phyloP scores from a whole-genome alignment of 2,329 filamentous ascomycete species.

The Claviceps monticola region DNA sequence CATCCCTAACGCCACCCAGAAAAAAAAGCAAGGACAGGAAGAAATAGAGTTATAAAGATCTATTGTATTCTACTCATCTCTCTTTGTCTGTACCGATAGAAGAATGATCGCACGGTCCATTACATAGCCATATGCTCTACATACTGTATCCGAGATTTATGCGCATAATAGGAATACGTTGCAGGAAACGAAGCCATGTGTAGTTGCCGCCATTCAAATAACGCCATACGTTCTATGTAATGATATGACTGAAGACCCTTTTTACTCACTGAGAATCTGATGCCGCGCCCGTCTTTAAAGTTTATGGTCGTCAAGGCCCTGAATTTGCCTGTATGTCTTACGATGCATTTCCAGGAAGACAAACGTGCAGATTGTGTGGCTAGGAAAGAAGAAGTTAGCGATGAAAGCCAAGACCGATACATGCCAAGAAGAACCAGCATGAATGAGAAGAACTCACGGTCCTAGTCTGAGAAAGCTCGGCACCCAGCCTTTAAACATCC shows the following conservation, averaged over 20 bases:
- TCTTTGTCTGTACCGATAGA: no score
- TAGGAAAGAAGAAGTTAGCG: constrained; percentile 13
- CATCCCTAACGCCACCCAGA: no score
- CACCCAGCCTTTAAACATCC: constrained; percentile 87
- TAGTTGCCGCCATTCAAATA: background rate
- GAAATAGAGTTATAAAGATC: no score
- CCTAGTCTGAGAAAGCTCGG: constrained; percentile 56
- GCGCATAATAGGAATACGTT: no score
- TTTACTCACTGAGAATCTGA: background rate
- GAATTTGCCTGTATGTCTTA: constrained; percentile 51
- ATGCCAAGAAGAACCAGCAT: no score
- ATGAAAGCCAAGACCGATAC: no score
- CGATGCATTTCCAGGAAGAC: constrained; percentile 79
- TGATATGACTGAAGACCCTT: background rate
- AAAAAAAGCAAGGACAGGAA: no score
- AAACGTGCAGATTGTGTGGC: constrained; percentile 77
- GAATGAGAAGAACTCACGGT: constrained; percentile 32
- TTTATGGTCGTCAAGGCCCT: constrained; percentile 20
- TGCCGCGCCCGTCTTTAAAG: constrained; percentile 1
- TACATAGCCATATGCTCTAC: no score
- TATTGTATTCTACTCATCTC: no score
- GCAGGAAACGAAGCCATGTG: background rate
- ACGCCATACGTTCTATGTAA: background rate
- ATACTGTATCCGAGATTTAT: no score
- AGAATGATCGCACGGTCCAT: no score